These are phyloP conservation scores for Rhizodiscina lignyota DNA, from an alignment of 495 filamentous ascomycete species.

Conservation along the genomic window DNA sequence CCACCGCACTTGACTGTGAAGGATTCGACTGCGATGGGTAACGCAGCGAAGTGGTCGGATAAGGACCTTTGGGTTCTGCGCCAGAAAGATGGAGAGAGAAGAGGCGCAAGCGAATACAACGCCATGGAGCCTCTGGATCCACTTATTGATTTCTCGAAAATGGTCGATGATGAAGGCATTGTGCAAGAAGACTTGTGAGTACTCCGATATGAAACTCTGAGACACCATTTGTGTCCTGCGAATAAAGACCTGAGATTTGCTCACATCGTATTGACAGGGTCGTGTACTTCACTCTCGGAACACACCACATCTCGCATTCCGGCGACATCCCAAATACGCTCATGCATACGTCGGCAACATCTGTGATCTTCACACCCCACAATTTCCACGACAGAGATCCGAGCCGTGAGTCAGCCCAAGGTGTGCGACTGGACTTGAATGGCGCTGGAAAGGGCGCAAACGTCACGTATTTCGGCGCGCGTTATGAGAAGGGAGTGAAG, in stretches of 20 bases:
- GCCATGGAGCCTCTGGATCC: conserved; percentile 6
- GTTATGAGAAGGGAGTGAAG: no score
- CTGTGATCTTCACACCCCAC: conserved; percentile 8
- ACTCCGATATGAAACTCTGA: no score
- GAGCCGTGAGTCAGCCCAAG: conserved; percentile 9
- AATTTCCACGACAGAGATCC: conserved; percentile 11
- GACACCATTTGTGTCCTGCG: no score
- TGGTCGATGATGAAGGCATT: conserved; percentile 10
- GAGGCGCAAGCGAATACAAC: conserved; percentile 6
- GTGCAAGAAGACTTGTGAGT: no score
- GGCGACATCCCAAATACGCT: conserved; percentile 11
- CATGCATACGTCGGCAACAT: conserved; percentile 4
- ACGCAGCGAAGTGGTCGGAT: conserved; percentile 5
- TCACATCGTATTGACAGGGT: conserved; percentile 5
- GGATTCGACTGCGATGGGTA: conserved; percentile 5
- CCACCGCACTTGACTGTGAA: conserved; percentile 6
- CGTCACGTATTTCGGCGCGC: no score
- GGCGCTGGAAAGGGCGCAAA: conserved; percentile 1
- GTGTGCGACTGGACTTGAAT: conserved; percentile 11
- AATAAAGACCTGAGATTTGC: no score
- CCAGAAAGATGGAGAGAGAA: conserved; percentile 8
- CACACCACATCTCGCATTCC: conserved; percentile 10
- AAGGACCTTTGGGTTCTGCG: conserved; percentile 4
- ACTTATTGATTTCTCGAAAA: conserved; percentile 8
- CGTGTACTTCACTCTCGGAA: conserved; percentile 10